Percentiles rank a stretch among this genome's conserved stretches.
phyloP scores from a whole-genome alignment of 2,329 filamentous ascomycete species.

The Aquanectria penicillioides region DNA sequence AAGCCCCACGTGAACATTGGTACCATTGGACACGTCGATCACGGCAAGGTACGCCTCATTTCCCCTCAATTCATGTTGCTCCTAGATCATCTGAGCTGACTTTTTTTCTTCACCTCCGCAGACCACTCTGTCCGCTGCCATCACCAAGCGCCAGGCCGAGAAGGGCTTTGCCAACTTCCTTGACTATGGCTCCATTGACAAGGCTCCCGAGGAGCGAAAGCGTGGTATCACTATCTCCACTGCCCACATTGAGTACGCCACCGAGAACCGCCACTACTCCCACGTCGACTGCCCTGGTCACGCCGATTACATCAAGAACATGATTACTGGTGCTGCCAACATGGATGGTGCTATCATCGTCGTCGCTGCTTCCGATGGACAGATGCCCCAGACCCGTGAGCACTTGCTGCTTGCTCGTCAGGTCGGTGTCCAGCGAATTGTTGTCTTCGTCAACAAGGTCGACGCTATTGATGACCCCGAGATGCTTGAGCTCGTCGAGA shows the following conservation, averaged over 20 bases:
- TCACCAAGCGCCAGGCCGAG: constrained; percentile 96
- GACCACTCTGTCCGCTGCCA: constrained; percentile 98
- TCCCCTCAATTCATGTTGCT: constrained; percentile 13
- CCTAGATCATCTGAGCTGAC: constrained; percentile 28
- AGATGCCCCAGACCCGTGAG: constrained; percentile 99
- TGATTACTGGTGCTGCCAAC: constrained; percentile 99
- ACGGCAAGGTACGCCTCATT: constrained; percentile 82
- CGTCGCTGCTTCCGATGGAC: constrained; percentile 96
- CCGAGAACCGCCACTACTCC: constrained; percentile 94
- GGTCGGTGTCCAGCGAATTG: constrained; percentile 97
- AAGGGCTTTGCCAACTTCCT: constrained; percentile 95
- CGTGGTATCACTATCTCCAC: constrained; percentile 99
- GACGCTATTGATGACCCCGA: constrained; percentile 97
- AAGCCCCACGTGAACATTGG: constrained; percentile 99
- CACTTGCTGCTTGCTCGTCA: constrained; percentile 97
- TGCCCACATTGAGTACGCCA: constrained; percentile 98
- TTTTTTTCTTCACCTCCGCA: constrained; percentile 50
- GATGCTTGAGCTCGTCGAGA: constrained; percentile 99
- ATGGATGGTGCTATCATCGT: constrained; percentile 99
- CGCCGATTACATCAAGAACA: constrained; percentile 99
- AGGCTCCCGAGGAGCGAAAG: constrained; percentile 98
- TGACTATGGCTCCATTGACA: constrained; percentile 98
- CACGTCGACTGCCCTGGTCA: constrained; percentile 99
- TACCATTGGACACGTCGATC: constrained; percentile 99
- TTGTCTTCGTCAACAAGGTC: constrained; percentile 99